Evolutionary conservation across 2,329 filamentous ascomycete species (phyloP).

Genomic region (Delphinella strobiligena): DNA sequence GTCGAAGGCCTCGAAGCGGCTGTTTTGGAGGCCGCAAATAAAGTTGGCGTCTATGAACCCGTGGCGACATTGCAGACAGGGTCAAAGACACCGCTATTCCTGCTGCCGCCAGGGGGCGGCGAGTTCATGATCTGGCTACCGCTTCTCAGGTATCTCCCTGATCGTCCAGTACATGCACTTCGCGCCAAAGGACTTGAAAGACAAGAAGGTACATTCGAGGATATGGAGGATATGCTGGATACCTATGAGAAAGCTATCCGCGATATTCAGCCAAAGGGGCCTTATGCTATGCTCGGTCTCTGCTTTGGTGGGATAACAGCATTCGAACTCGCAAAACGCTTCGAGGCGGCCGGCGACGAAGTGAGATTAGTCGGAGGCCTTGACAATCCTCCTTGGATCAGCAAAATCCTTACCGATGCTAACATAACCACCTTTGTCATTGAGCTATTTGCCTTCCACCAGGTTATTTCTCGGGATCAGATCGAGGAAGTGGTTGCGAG

Average conservation of each 20-base stretch:
- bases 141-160: conserved; percentile 25
- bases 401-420: background rate
- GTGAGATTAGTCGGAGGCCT: background rate
- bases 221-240: conserved; percentile 27
- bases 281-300: conserved; percentile 42
- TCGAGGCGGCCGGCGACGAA: conserved; percentile 20
- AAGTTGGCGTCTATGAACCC: conserved; percentile 16
- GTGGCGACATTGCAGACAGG: conserved; percentile 21
- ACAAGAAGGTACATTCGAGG: conserved; percentile 26
- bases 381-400: background rate
- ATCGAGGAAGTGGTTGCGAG: background rate
- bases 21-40: conserved; percentile 8
- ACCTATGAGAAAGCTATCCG: conserved; percentile 32
- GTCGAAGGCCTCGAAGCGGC: conserved; percentile 11
- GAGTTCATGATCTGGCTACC: conserved; percentile 28
- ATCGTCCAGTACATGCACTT: conserved; percentile 36
- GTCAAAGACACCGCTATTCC: conserved; percentile 20
- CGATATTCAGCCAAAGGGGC: conserved; percentile 33
- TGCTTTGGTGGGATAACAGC: conserved; percentile 38
- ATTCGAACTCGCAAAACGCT: conserved; percentile 38
- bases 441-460: background rate
- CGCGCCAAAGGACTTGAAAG: conserved; percentile 33
- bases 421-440: background rate
- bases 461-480: background rate
- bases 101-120: conserved; percentile 27